Conservation (phyloP, 768 basidiomycete species). For the Coprinopsis sp. region DNA sequence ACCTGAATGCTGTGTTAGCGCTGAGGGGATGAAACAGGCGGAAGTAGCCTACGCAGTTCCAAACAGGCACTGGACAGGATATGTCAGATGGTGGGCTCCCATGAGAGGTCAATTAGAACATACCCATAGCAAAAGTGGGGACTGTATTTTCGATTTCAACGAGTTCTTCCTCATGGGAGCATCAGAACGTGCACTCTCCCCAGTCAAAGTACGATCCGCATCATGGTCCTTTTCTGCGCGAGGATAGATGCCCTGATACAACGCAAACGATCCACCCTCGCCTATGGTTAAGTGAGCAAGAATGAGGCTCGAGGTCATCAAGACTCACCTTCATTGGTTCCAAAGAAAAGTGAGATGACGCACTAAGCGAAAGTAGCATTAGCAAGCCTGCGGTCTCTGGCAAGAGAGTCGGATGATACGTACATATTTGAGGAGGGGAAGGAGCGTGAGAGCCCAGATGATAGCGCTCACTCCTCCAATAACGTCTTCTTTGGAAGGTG, state of each 20-base stretch:
- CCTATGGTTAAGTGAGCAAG: too few species aligned
- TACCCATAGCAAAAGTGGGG: conserved; percentile 57
- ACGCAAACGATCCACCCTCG: conserved; percentile 66
- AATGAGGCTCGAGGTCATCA: too few species aligned
- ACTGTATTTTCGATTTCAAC: conserved; percentile 31
- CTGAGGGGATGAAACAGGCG: too few species aligned
- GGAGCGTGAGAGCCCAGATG: conserved; percentile 56
- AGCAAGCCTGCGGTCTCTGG: too few species aligned
- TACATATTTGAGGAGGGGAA: conserved; percentile 64
- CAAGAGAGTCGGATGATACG: too few species aligned
- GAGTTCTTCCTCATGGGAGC: conserved; percentile 14
- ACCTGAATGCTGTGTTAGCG: conserved; percentile 20
- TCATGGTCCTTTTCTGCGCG: conserved; percentile 39
- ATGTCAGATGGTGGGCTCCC: neutral
- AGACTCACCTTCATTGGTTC: too few species aligned
- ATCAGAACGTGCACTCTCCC: conserved; percentile 31
- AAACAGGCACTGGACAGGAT: conserved; percentile 46
- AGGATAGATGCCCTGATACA: conserved; percentile 59
- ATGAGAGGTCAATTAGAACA: conserved; percentile 11
- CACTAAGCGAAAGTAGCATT: too few species aligned
- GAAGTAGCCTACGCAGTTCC: conserved; percentile 42
- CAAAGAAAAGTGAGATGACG: neutral
- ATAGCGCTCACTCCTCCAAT: conserved; percentile 62
- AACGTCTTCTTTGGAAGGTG: conserved; percentile 53
- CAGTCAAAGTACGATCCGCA: conserved; percentile 50